Conservation (phyloP, 805 yeast species). For the Nakazawaea holstii region DNA sequence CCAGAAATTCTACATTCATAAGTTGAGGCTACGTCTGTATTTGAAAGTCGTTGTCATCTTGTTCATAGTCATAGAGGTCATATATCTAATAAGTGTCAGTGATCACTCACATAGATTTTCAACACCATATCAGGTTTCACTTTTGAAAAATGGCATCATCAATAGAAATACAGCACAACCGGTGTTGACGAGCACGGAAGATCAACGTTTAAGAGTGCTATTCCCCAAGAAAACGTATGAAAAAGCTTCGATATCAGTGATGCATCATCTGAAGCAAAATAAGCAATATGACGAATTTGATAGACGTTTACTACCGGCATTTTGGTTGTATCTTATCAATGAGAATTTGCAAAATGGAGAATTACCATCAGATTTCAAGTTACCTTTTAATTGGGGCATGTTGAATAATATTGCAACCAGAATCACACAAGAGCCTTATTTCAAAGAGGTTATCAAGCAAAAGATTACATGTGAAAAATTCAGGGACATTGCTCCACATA, state of each 20-base stretch:
- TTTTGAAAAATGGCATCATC: neutral
- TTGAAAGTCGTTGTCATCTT: neutral
- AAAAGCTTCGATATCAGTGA: neutral
- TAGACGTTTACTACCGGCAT: conserved; percentile 6
- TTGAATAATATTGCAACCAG: conserved; percentile 1
- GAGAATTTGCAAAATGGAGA: neutral
- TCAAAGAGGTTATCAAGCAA: neutral
- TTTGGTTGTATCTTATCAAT: conserved; percentile 5
- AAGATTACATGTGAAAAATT: conserved; percentile 2
- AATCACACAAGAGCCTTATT: neutral
- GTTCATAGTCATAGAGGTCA: neutral
- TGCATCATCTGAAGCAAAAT: neutral
- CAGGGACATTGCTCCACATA: conserved; percentile 5
- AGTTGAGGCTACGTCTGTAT: neutral
- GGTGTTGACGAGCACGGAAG: too few species aligned
- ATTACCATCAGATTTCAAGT: conserved; percentile 3
- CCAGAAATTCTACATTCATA: too few species aligned
- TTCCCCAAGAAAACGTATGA: neutral
- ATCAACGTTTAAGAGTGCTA: neutral
- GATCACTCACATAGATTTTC: neutral
- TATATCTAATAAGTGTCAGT: neutral
- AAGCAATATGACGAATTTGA: conserved; percentile 3
- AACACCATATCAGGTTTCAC: neutral
- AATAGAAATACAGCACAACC: too few species aligned
- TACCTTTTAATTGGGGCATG: conserved; percentile 11